phyloP scores from a whole-genome alignment of 2,329 filamentous ascomycete genomes.

The Thermothelomyces thermophilus region DNA sequence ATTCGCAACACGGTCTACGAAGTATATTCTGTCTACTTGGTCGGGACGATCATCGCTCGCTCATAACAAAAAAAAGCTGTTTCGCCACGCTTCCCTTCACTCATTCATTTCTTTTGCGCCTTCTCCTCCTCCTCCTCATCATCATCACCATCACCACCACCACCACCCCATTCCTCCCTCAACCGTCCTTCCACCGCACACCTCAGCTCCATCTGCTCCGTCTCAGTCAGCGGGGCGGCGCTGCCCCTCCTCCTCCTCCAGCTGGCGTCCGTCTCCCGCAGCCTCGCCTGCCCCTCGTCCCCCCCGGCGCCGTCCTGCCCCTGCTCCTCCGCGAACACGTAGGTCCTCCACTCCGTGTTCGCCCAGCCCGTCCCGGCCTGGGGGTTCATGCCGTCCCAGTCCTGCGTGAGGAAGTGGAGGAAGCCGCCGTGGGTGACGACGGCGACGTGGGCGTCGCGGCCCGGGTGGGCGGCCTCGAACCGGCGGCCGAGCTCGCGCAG shows the following conservation, averaged over 20 bases:
- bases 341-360: slow-evolving; percentile 68
- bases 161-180: slow-evolving; percentile 22
- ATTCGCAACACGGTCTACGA: too few relatives aligned
- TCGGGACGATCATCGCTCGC: too few relatives aligned
- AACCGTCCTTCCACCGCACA: slow-evolving; percentile 33
- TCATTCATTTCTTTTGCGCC: not conserved
- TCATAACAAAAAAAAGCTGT: too few relatives aligned
- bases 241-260: slow-evolving; percentile 40
- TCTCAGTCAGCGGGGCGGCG: slow-evolving; percentile 35
- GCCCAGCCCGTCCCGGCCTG: slow-evolving; percentile 59
- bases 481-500: slow-evolving; percentile 45
- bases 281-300: slow-evolving; percentile 38
- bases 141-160: not conserved
- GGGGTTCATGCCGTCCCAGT: slow-evolving; percentile 59
- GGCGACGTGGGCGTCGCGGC: slow-evolving; percentile 56
- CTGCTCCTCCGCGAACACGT: slow-evolving; percentile 52
- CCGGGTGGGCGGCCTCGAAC: slow-evolving; percentile 32
- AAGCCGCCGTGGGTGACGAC: slow-evolving; percentile 79
- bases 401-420: slow-evolving; percentile 77
- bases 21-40: too few relatives aligned
- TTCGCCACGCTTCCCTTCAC: too few relatives aligned
- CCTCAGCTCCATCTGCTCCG: slow-evolving; percentile 42
- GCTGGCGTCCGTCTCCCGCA: slow-evolving; percentile 45
- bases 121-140: not conserved
- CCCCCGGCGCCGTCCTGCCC: too few relatives aligned